Conservation (phyloP, 768 basidiomycete species). For the Lentinula detonsa region DNA sequence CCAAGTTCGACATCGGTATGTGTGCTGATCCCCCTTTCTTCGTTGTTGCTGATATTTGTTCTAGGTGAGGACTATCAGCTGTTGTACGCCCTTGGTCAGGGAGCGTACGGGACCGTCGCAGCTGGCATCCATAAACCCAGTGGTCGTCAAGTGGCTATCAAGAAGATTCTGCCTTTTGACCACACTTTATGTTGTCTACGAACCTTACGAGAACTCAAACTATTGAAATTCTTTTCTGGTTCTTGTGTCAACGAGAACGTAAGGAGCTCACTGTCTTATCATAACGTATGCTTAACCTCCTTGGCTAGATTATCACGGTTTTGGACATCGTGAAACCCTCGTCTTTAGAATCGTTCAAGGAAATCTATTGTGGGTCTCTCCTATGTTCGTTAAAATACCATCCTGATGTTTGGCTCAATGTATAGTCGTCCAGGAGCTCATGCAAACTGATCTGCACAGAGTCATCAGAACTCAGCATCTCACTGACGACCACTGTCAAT, state of each 20-base stretch:
- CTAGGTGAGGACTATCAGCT: conserved; percentile 70
- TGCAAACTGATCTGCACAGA: conserved; percentile 88
- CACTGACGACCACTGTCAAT: conserved; percentile 22
- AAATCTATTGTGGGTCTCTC: conserved; percentile 66
- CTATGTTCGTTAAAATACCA: not conserved
- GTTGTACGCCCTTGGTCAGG: conserved; percentile 73
- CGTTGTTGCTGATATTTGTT: conserved; percentile 3
- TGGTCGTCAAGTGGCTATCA: conserved; percentile 86
- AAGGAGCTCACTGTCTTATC: conserved; percentile 11
- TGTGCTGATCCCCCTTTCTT: not conserved
- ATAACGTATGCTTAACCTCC: not conserved
- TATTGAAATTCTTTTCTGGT: conserved; percentile 80
- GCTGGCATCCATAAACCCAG: conserved; percentile 83
- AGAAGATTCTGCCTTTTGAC: conserved; percentile 93
- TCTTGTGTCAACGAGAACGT: conserved; percentile 80
- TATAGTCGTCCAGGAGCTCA: conserved; percentile 79
- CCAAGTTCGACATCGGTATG: conserved; percentile 69
- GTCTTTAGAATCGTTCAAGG: conserved; percentile 70
- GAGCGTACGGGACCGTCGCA: conserved; percentile 87
- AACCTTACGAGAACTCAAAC: conserved; percentile 87
- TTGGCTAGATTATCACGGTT: conserved; percentile 78
- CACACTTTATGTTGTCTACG: conserved; percentile 88
- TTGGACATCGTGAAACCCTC: conserved; percentile 85
- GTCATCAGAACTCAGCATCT: conserved; percentile 69
- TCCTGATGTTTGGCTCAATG: conserved; percentile 1